Base-by-base conservation (phyloP, 2,329 filamentous ascomycete genomes). In the Samsoniella hepiali region DNA sequence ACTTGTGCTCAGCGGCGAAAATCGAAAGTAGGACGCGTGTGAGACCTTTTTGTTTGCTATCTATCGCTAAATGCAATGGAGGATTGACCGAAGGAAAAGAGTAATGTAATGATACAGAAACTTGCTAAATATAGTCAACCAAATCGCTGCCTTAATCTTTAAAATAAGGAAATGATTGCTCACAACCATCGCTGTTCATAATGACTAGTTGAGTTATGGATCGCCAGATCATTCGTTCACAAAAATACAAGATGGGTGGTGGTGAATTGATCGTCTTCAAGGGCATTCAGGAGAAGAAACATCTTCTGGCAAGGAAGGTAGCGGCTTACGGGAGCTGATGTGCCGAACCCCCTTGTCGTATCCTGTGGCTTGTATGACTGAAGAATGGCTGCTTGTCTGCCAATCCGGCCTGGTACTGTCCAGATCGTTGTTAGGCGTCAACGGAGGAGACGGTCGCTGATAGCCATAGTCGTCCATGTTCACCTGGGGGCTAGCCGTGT, bases 281-380 rank as follows among this genome's bases (percentile, higher is more conserved):
- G 36, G 10, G 17, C 57, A 17, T 10, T 34, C 49, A 50, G 54
- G 63, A 34, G 65, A 66, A 15, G 62, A 67, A 32, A 72, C 70
- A 63, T 78, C 73, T 66, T 77, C 74, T 3, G 77, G 78, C 47
- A 80, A 69, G 31, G 77, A 76, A 56, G 77, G 80, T 2, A 82
- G 69, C 3, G 79, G 79, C 64, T 81, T 81, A 44, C 78, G 74
- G 13, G 72, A 67, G 31, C 68, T 71, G 10, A 63, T 67, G 7
- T 69, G 68, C 36, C 68, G 68, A 40, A 45, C 60, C 57, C 31
- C 53, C n/a, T 27, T 59, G 49, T 53, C 63, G n/a, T 31, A 51
- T n/a, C 9, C 36, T 31, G 51, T 62, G 42, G 44, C 40, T 32
- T 49, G 68, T 17, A 67, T 66, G 8, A 65, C 65, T 22, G 68